phyloP scores from a whole-genome alignment of 306 rosid species.

The Vigna trinervia region DNA sequence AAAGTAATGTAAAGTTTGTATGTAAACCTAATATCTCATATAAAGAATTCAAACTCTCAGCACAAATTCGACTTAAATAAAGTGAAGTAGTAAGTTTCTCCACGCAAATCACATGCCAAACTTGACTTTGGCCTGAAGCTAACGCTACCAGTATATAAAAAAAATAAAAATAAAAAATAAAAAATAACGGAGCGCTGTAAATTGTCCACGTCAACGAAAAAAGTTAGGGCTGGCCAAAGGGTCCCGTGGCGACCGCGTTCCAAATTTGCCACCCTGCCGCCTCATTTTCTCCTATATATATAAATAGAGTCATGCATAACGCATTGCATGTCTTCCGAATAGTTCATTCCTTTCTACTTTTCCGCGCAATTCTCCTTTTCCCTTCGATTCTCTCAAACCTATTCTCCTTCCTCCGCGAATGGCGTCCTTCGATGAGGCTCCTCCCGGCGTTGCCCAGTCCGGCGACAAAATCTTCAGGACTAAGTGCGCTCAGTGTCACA shows the following conservation, averaged over 20 bases:
- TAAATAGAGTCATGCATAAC: background rate
- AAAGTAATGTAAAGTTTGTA: no score
- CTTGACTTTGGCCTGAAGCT: conserved; percentile 45
- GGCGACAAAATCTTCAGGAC: conserved; percentile 86
- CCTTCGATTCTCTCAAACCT: background rate
- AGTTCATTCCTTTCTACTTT: background rate
- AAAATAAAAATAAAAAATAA: background rate
- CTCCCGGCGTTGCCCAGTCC: conserved; percentile 65
- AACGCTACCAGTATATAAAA: conserved; percentile 29
- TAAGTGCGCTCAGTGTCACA: conserved; percentile 97
- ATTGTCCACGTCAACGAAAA: conserved; percentile 49
- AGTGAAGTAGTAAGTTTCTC: no score
- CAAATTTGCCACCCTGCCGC: background rate
- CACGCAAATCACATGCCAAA: conserved; percentile 35
- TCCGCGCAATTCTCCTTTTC: background rate
- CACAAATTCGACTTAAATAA: no score
- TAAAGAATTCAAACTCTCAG: no score
- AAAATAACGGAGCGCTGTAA: conserved; percentile 27
- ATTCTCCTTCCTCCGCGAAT: conserved; percentile 38
- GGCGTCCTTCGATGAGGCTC: conserved; percentile 85
- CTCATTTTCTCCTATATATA: background rate
- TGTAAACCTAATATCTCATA: no score
- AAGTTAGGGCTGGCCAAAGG: conserved; percentile 38
- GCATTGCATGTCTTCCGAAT: background rate
- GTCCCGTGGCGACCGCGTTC: conserved; percentile 49